phyloP scores from a whole-genome alignment of 441 rosid species.

The Flueggea neowawraea region DNA sequence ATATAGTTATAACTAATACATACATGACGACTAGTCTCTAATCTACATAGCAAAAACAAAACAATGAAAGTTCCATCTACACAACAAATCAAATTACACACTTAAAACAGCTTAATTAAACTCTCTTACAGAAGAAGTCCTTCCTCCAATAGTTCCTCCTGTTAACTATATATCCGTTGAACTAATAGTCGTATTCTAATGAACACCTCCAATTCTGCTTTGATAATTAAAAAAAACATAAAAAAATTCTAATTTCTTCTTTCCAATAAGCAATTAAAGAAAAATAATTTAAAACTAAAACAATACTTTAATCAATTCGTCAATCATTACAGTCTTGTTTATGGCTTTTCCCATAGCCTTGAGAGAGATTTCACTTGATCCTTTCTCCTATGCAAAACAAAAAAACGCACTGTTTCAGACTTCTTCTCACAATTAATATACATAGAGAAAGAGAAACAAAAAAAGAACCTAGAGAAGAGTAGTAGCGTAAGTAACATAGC shows the following conservation, averaged over 20 bases:
- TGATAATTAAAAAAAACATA: conserved; percentile 25
- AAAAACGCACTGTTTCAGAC: too few relatives aligned
- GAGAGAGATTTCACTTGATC: conserved; percentile 65
- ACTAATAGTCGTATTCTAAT: conserved; percentile 82
- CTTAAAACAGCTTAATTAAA: not conserved
- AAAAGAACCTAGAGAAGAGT: conserved; percentile 70
- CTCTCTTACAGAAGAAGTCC: conserved; percentile 78
- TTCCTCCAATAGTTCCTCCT: conserved; percentile 92
- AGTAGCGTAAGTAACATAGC: conserved; percentile 86
- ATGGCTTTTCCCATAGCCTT: conserved; percentile 98
- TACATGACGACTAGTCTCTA: conserved; percentile 91
- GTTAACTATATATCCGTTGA: conserved; percentile 84
- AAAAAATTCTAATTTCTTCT: not conserved
- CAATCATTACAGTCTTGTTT: conserved; percentile 85
- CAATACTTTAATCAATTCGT: conserved; percentile 76
- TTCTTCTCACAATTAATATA: too few relatives aligned
- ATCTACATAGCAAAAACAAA: conserved; percentile 41
- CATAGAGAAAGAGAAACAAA: not conserved
- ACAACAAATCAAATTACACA: not conserved
- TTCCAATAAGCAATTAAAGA: too few relatives aligned
- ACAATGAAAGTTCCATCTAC: not conserved
- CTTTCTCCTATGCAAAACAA: conserved; percentile 47
- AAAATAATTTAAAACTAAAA: conserved; percentile 8
- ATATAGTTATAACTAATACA: conserved; percentile 92
- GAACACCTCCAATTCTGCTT: conserved; percentile 78